These are phyloP conservation scores for Russula abietina DNA, from an alignment of 768 basidiomycete species.

Conservation along the genomic window DNA sequence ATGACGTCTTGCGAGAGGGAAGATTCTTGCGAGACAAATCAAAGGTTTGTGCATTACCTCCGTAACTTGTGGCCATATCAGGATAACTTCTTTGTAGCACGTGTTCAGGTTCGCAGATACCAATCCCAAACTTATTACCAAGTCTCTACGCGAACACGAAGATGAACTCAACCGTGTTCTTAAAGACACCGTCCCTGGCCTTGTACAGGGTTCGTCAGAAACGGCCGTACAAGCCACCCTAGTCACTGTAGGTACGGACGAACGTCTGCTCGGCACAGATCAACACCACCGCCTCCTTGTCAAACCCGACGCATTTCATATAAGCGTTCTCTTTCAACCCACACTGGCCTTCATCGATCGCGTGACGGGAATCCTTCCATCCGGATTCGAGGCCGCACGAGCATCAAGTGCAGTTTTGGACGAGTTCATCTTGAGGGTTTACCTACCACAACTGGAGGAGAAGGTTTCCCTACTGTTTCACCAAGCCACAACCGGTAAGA, in stretches of 20 bases:
- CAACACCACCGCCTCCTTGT: conserved; percentile 84
- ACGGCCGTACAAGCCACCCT: conserved; percentile 58
- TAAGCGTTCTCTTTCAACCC: conserved; percentile 90
- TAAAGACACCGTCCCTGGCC: conserved; percentile 88
- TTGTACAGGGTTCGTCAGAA: conserved; percentile 67
- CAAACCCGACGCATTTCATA: conserved; percentile 89
- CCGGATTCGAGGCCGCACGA: conserved; percentile 57
- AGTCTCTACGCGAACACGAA: conserved; percentile 68
- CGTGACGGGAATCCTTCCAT: conserved; percentile 65
- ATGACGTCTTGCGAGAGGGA: conserved; percentile 85
- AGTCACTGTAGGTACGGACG: conserved; percentile 59
- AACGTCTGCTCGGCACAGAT: conserved; percentile 63
- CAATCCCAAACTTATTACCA: conserved; percentile 64
- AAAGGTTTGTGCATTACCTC: conserved; percentile 46
- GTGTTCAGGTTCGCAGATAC: conserved; percentile 92
- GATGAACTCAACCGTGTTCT: conserved; percentile 78
- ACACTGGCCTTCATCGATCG: conserved; percentile 79
- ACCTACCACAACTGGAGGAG: conserved; percentile 92
- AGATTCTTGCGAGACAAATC: conserved; percentile 70
- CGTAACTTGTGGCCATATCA: background rate
- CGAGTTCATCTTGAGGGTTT: conserved; percentile 88
- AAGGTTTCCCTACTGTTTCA: conserved; percentile 86
- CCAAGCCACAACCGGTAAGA: conserved; percentile 68
- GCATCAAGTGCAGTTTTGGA: conserved; percentile 73
- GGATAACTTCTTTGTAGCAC: conserved; percentile 39